These are phyloP conservation scores for Trichocladium uniseriatum DNA, from an alignment of 495 filamentous ascomycete genomes.

Conservation along the genomic window DNA sequence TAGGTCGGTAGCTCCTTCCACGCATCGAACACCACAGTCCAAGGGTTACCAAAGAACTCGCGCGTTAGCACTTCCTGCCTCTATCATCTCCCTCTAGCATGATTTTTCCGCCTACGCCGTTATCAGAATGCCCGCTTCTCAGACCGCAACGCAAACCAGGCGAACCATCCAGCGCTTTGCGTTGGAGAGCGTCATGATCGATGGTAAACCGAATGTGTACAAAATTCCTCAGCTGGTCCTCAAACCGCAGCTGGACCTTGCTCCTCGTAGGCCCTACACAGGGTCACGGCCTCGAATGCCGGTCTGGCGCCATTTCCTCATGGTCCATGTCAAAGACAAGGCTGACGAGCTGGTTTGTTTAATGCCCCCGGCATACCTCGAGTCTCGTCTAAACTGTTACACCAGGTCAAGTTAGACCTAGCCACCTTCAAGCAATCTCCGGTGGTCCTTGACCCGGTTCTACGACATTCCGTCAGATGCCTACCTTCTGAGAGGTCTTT, in stretches of 20 bases:
- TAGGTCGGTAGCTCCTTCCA: too few species aligned
- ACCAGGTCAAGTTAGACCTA: constrained; percentile 18
- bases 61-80: too few species aligned
- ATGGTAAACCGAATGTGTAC: constrained; percentile 16
- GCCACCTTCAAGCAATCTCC: constrained; percentile 8
- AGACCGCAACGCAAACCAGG: background rate
- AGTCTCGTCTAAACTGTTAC: background rate
- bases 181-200: constrained; percentile 16
- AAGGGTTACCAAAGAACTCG: too few species aligned
- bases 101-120: too few species aligned
- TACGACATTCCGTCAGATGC: constrained; percentile 7
- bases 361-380: background rate
- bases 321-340: constrained; percentile 29
- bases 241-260: constrained; percentile 16
- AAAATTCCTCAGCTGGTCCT: constrained; percentile 24
- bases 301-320: constrained; percentile 15
- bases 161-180: constrained; percentile 16
- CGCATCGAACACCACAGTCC: too few species aligned
- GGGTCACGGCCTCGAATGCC: constrained; percentile 9
- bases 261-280: constrained; percentile 13
- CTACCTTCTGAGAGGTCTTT: constrained; percentile 5
- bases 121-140: constrained; percentile 5
- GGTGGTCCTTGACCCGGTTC: background rate
- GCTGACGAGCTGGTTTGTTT: constrained; percentile 24
- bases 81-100: too few species aligned